Conservation (phyloP, 75 land plant species). For the Picea glauca region DNA sequence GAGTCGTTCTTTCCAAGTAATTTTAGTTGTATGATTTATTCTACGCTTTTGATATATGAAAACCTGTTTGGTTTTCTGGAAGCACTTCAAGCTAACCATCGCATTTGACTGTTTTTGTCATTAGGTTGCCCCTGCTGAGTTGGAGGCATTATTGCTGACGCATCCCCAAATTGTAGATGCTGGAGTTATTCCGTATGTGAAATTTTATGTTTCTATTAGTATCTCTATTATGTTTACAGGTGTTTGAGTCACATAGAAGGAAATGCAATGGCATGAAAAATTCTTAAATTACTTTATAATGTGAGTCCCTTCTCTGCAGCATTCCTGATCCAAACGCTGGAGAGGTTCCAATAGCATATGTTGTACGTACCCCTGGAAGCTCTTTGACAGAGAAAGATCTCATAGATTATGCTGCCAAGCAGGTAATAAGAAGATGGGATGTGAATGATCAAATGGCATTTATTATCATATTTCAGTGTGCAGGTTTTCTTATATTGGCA, state of each 20-base stretch:
- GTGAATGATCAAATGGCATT: neutral
- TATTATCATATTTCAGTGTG: too few species aligned
- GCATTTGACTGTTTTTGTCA: neutral
- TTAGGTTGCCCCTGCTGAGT: constrained; percentile 86
- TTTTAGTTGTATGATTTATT: too few species aligned
- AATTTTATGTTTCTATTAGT: neutral
- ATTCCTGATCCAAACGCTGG: constrained; percentile 80
- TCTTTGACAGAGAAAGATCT: constrained; percentile 53
- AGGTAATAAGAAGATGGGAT: constrained; percentile 34
- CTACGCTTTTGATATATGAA: too few species aligned
- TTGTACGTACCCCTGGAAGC: constrained; percentile 58
- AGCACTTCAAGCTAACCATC: neutral
- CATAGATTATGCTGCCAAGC: constrained; percentile 53
- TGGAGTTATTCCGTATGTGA: constrained; percentile 84
- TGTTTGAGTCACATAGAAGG: neutral
- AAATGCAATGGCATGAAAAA: neutral
- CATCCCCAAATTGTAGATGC: constrained; percentile 79
- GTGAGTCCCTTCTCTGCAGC: constrained; percentile 19
- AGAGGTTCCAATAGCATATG: constrained; percentile 79
- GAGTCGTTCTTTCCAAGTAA: too few species aligned
- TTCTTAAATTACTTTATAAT: too few species aligned
- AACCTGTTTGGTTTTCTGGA: too few species aligned
- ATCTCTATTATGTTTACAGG: neutral
- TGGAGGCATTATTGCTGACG: constrained; percentile 76
- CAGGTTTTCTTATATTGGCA: too few species aligned